These are phyloP conservation scores for Infundibulicybe gibba DNA, from an alignment of 768 basidiomycete species.

Conservation along the genomic window DNA sequence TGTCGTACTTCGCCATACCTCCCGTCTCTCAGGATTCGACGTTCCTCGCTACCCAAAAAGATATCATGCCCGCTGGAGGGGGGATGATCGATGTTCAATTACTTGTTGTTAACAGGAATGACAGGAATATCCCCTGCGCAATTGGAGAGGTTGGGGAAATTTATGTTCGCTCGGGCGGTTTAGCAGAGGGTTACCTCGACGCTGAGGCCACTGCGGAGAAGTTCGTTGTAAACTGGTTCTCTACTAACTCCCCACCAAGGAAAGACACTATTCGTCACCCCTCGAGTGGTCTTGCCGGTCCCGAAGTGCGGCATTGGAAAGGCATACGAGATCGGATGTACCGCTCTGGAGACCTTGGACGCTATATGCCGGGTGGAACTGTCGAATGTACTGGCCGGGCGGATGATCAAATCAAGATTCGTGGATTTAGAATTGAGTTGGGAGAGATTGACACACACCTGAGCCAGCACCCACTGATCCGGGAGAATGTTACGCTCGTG, in stretches of 20 bases:
- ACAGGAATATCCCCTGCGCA: conserved; percentile 82
- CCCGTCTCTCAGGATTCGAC: conserved; percentile 79
- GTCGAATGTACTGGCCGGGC: conserved; percentile 98
- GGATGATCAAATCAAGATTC: conserved; percentile 99
- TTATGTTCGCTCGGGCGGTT: conserved; percentile 93
- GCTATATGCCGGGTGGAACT: conserved; percentile 86
- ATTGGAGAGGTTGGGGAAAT: conserved; percentile 98
- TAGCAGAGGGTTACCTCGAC: conserved; percentile 95
- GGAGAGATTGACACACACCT: conserved; percentile 98
- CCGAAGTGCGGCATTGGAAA: conserved; percentile 85
- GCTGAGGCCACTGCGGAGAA: conserved; percentile 80
- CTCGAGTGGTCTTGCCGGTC: conserved; percentile 47
- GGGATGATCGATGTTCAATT: conserved; percentile 99
- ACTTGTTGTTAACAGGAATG: conserved; percentile 88
- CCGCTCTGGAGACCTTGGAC: conserved; percentile 92
- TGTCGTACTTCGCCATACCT: conserved; percentile 94
- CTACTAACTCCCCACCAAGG: conserved; percentile 38
- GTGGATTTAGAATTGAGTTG: conserved; percentile 97
- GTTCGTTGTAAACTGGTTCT: conserved; percentile 95
- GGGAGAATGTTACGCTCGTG: conserved; percentile 98
- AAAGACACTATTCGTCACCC: conserved; percentile 75
- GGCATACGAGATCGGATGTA: conserved; percentile 98
- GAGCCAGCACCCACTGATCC: conserved; percentile 85
- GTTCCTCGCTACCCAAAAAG: conserved; percentile 92
- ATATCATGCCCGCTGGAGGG: conserved; percentile 95